These are phyloP conservation scores for Talaromyces albobiverticillius DNA, from an alignment of 2,329 filamentous ascomycete genomes.

Conservation along the genomic window DNA sequence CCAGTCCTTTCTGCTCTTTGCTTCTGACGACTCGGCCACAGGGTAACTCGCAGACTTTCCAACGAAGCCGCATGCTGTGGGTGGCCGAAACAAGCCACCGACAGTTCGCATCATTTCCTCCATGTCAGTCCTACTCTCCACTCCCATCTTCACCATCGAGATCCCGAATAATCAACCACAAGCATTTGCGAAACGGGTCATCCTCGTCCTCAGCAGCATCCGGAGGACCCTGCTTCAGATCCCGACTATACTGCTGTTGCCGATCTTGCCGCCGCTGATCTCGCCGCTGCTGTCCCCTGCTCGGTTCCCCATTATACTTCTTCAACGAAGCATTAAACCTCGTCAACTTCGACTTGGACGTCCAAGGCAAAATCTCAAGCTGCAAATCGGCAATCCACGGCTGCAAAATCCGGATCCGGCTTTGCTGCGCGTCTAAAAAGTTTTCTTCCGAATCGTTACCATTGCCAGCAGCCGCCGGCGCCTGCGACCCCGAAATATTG, in stretches of 20 bases:
- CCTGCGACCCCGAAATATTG: too few species aligned
- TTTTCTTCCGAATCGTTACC: not conserved
- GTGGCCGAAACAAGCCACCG: not conserved
- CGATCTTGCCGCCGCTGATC: too few species aligned
- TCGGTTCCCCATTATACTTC: conserved; percentile 17
- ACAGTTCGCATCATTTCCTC: too few species aligned
- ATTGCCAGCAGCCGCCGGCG: too few species aligned
- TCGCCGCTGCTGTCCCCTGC: not conserved
- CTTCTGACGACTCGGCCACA: too few species aligned
- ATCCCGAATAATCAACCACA: conserved; percentile 12
- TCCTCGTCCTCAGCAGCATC: not conserved
- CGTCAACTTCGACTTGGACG: conserved; percentile 21
- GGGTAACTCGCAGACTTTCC: too few species aligned
- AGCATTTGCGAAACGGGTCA: conserved; percentile 1
- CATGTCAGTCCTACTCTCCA: too few species aligned
- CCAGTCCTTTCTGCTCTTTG: too few species aligned
- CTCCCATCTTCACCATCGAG: too few species aligned
- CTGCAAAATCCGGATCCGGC: conserved; percentile 19
- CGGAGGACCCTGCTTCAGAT: not conserved
- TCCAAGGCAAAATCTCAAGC: conserved; percentile 21
- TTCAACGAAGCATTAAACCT: conserved; percentile 24
- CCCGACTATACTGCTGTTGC: too few species aligned
- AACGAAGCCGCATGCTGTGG: too few species aligned
- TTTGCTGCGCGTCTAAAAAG: conserved; percentile 10
- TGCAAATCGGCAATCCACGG: conserved; percentile 28